Conservation (phyloP, 1,139 yeast genomes). For the Geotrichum fermentans region DNA sequence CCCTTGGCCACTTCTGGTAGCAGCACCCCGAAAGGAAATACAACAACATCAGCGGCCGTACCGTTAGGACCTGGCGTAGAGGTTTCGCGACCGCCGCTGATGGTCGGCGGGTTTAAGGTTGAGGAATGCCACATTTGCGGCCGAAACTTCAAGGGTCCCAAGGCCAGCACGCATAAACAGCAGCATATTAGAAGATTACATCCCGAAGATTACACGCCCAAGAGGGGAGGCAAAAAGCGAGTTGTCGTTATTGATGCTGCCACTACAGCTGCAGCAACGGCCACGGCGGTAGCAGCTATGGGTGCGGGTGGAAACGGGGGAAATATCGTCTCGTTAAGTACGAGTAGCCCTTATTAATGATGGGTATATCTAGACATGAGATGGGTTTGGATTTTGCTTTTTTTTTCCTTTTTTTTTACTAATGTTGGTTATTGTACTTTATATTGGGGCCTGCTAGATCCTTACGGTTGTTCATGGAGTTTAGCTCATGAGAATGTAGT, state of each 20-base stretch:
- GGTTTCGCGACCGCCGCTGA: conserved; percentile 2
- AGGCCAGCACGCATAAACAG: conserved; percentile 45
- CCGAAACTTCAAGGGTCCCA: conserved; percentile 44
- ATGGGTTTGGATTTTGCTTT: no score
- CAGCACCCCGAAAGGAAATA: neutral
- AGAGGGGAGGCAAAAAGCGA: conserved; percentile 43
- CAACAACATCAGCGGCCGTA: neutral
- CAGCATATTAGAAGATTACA: conserved; percentile 45
- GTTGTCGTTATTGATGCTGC: conserved; percentile 18
- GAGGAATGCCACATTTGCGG: conserved; percentile 44
- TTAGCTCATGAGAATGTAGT: no score
- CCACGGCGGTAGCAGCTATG: neutral
- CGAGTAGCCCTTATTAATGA: conserved; percentile 7
- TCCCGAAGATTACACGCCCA: conserved; percentile 43
- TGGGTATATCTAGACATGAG: no score
- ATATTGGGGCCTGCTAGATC: neutral
- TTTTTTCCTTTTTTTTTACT: neutral
- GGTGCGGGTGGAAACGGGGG: neutral
- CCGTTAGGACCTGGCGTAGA: neutral
- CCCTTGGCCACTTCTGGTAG: neutral
- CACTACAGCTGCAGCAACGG: neutral
- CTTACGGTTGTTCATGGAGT: no score
- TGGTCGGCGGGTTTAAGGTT: conserved; percentile 28
- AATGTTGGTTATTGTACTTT: neutral
- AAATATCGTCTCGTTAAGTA: neutral